Percentiles rank a stretch among this genome's conserved stretches.
Evolutionary conservation across 352 stramenopile species (phyloP).

Genomic region (Phytophthora hybrid): DNA sequence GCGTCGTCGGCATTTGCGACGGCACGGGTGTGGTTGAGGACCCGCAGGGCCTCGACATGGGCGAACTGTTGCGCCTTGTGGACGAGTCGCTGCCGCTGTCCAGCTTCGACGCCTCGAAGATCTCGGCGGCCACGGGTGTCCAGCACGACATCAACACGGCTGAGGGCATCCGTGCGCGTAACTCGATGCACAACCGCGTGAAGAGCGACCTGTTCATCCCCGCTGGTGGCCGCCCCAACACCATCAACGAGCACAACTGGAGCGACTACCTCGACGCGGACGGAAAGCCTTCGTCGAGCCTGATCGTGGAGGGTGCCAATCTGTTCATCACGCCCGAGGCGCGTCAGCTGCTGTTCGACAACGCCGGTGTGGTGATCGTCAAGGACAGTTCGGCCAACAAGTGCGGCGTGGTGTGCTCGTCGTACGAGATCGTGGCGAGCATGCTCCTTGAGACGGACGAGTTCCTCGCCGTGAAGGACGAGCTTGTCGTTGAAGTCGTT

Average conservation of each 20-base stretch:
- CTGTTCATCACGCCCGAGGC: conserved; percentile 88
- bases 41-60: conserved; percentile 94
- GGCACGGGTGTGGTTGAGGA: conserved; percentile 96
- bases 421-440: conserved; percentile 90
- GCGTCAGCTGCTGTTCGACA: conserved; percentile 94
- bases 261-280: conserved; percentile 68
- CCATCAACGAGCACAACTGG: conserved; percentile 91
- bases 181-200: conserved; percentile 98
- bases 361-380: conserved; percentile 96
- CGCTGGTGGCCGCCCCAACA: conserved; percentile 81
- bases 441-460: conserved; percentile 97
- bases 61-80: conserved; percentile 95
- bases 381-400: conserved; percentile 97
- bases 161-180: conserved; percentile 92
- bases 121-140: conserved; percentile 53
- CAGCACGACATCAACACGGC: conserved; percentile 87
- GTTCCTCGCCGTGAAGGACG: conserved; percentile 96
- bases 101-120: conserved; percentile 64
- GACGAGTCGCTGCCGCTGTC: conserved; percentile 91
- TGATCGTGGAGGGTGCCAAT: conserved; percentile 90
- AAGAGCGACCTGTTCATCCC: conserved; percentile 90
- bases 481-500: conserved; percentile 94
- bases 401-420: conserved; percentile 87
- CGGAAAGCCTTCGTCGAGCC: conserved; percentile 79
- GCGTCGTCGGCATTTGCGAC: conserved; percentile 94